phyloP scores from a whole-genome alignment of 495 filamentous ascomycete genomes.

The Antarctomyces pellizariae region DNA sequence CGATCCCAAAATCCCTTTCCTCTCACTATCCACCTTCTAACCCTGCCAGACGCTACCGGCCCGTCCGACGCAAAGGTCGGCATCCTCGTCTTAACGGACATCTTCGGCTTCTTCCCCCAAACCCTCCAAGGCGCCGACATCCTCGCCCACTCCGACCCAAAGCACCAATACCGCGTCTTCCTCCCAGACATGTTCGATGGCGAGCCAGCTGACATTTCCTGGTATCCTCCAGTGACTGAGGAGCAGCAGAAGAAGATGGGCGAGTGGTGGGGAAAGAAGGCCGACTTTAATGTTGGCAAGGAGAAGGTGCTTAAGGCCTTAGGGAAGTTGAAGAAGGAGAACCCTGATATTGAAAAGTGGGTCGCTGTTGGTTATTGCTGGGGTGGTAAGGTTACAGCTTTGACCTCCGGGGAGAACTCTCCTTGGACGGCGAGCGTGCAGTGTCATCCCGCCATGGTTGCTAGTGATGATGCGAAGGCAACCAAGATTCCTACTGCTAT shows the following conservation, averaged over 20 bases:
- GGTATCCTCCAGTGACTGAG: slow-evolving; percentile 56
- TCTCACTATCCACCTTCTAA: slow-evolving; percentile 1
- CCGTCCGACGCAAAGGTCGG: slow-evolving; percentile 29
- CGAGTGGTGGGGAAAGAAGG: slow-evolving; percentile 52
- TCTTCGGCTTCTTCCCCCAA: slow-evolving; percentile 46
- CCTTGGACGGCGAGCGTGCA: slow-evolving; percentile 47
- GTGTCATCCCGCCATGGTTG: slow-evolving; percentile 74
- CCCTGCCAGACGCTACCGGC: slow-evolving; percentile 34
- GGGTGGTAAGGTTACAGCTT: slow-evolving; percentile 53
- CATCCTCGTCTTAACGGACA: slow-evolving; percentile 41
- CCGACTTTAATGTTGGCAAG: slow-evolving; percentile 36
- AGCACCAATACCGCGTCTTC: slow-evolving; percentile 36
- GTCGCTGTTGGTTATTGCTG: slow-evolving; percentile 86
- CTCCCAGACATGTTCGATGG: slow-evolving; percentile 50
- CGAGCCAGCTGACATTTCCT: slow-evolving; percentile 26
- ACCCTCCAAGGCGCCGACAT: slow-evolving; percentile 50
- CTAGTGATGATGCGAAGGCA: slow-evolving; percentile 42
- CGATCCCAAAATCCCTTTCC: slow-evolving; percentile 6
- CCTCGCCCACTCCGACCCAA: slow-evolving; percentile 28
- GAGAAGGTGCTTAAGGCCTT: slow-evolving; percentile 39
- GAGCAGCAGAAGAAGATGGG: slow-evolving; percentile 59
- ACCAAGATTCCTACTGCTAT: slow-evolving; percentile 41
- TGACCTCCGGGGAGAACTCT: slow-evolving; percentile 32
- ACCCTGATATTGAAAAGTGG: slow-evolving; percentile 47
- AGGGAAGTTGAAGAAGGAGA: slow-evolving; percentile 26